Base-by-base conservation (phyloP, 805 yeast species). In the Myxozyma mucilagina region DNA sequence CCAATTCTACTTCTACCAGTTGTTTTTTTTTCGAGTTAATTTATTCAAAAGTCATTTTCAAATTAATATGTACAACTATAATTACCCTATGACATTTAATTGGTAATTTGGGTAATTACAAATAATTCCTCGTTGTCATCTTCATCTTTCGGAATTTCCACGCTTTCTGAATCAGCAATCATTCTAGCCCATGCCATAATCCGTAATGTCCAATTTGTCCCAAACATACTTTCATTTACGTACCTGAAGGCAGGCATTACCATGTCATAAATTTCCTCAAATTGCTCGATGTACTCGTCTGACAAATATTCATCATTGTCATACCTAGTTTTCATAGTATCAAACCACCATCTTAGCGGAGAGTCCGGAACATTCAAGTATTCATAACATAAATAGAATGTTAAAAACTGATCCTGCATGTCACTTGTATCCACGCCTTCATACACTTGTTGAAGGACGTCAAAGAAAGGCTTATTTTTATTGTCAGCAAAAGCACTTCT, bases 181-280 rank as follows among this genome's bases (percentile, higher is more conserved):
- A 32, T 52, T 14, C 48, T 56, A n/a, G 64, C 64, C 64, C 64
- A 61, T 7, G 64, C 61, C 36, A 61, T 43, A 16, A 42, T 18
- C n/a, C 56, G 35, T 7, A 56, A 18, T 3, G 59, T 57, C 58
- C 61, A 61, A 16, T 35, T n/a, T 7, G 52, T 48, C 3, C 29
- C 45, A 35, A 61, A 61, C 16, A 61, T 18, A 9, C 20, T 42
- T 18, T 48, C 42, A 16, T 53, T 32, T 8, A 47, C 32, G 20
- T 60, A 38, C 4, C 57, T 45, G n/a, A 59, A 45, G 10, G 13
- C 39, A n/a, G 59, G 63, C 32, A 56, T 39, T 20, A 49, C 38
- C 32, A 56, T 20, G 32, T 47, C 43, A 7, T 43, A 54, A 34
- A 58, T 20, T 18, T 47, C 34, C 32, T 60, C 64, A 47, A 55